Conservation (phyloP, 2,329 filamentous ascomycete species). For the Fusarium sp. region DNA sequence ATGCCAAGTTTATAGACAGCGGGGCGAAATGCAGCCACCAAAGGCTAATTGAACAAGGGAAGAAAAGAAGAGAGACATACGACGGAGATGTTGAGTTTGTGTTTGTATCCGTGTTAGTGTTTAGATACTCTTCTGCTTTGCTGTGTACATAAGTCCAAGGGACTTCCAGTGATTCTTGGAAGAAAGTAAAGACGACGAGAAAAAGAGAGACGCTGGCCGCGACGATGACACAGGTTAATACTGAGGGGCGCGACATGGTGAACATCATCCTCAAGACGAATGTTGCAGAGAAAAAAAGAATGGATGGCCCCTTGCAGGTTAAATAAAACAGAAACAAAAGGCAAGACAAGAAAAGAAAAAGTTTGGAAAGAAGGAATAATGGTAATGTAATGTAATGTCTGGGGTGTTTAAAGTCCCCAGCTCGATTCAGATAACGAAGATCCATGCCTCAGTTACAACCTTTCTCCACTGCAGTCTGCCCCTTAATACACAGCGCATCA, state of each 20-base stretch:
- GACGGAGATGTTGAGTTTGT: slow-evolving; percentile 3
- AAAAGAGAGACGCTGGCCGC: slow-evolving; percentile 34
- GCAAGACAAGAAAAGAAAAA: neutral
- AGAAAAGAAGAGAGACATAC: slow-evolving; percentile 2
- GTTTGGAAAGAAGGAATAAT: neutral
- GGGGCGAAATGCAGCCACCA: neutral
- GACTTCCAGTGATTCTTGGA: slow-evolving; percentile 27
- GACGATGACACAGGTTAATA: slow-evolving; percentile 17
- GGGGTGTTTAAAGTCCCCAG: slow-evolving; percentile 9
- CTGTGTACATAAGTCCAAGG: slow-evolving; percentile 27
- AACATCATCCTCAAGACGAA: slow-evolving; percentile 28
- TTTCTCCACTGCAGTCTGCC: slow-evolving; percentile 23
- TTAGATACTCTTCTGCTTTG: slow-evolving; percentile 27
- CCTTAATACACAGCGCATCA: slow-evolving; percentile 22
- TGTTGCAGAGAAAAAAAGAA: neutral
- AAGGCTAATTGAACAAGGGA: neutral
- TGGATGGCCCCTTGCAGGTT: neutral
- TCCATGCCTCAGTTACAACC: slow-evolving; percentile 2
- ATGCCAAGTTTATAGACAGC: slow-evolving; percentile 23
- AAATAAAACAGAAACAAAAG: neutral
- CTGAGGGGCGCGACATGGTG: slow-evolving; percentile 27
- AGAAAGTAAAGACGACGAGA: slow-evolving; percentile 26
- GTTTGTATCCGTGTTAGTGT: neutral
- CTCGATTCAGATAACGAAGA: neutral
- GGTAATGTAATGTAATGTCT: neutral